Conservation (phyloP, 768 basidiomycete species). For the Mycena epipterygia region DNA sequence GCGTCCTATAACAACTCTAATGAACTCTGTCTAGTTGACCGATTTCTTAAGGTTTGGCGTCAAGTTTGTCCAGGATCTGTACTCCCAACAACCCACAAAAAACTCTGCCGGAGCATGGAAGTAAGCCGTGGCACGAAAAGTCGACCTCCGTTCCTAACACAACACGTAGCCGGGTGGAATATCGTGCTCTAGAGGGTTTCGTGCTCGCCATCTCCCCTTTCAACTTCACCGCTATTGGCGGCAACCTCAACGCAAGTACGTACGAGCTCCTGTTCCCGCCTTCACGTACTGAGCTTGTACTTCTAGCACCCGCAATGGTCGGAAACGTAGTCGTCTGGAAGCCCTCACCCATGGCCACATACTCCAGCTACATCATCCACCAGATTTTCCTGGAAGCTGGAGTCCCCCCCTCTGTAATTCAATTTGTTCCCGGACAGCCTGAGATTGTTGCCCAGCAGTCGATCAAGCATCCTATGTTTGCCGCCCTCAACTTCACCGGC, state of each 20-base stretch:
- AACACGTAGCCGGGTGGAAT: conserved; percentile 85
- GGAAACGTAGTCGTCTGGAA: conserved; percentile 99
- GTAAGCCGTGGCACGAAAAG: conserved; percentile 60
- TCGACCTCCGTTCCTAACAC: conserved; percentile 8
- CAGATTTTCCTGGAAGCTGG: conserved; percentile 95
- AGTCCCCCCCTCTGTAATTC: conserved; percentile 93
- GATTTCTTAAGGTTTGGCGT: conserved; percentile 99
- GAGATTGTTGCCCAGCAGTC: conserved; percentile 86
- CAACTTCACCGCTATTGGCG: conserved; percentile 98
- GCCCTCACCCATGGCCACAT: conserved; percentile 94
- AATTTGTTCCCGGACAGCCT: conserved; percentile 93
- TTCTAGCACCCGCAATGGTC: conserved; percentile 86
- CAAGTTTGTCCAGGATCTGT: conserved; percentile 96
- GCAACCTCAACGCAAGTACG: conserved; percentile 86
- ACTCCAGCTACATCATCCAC: conserved; percentile 94
- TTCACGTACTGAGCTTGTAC: conserved; percentile 10
- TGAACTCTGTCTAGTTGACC: conserved; percentile 63
- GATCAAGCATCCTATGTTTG: conserved; percentile 83
- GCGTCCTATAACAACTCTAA: conserved; percentile 9
- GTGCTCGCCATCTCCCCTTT: conserved; percentile 98
- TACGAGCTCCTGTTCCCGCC: conserved; percentile 19
- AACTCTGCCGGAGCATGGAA: conserved; percentile 95
- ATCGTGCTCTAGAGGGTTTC: conserved; percentile 98
- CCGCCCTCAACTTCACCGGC: conserved; percentile 96
- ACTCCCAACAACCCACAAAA: conserved; percentile 89